These are phyloP conservation scores for Artomyces pyxidatus DNA, from an alignment of 768 basidiomycete genomes.

Conservation along the genomic window DNA sequence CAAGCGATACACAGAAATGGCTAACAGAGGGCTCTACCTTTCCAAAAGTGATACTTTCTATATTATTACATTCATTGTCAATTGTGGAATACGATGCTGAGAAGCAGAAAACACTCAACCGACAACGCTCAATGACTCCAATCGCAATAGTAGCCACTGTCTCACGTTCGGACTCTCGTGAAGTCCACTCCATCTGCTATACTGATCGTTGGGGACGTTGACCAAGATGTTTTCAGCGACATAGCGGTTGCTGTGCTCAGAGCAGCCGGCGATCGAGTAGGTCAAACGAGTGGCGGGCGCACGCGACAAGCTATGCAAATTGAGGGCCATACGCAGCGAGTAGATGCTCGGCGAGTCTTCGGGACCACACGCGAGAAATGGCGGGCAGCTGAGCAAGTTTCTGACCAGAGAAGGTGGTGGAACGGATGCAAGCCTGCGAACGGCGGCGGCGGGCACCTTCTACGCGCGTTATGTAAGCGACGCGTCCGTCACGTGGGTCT, in stretches of 20 bases:
- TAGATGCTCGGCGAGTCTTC: background rate
- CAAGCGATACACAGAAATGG: constrained; percentile 1
- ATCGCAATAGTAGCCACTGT: constrained; percentile 65
- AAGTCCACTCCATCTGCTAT: constrained; percentile 72
- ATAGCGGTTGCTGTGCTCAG: constrained; percentile 68
- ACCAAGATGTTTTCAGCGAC: constrained; percentile 60
- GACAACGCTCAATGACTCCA: constrained; percentile 53
- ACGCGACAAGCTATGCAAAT: background rate
- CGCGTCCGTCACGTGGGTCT: background rate
- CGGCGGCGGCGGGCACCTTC: background rate
- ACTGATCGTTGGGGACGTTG: constrained; percentile 54
- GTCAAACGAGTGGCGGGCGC: constrained; percentile 3
- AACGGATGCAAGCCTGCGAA: background rate
- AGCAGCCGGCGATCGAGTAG: constrained; percentile 41
- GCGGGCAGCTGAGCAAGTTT: constrained; percentile 32
- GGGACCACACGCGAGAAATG: background rate
- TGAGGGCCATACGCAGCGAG: background rate
- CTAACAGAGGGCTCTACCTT: constrained; percentile 42
- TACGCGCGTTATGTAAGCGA: background rate
- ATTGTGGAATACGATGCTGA: background rate
- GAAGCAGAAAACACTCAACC: too few species aligned
- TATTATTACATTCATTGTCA: background rate
- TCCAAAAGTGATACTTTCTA: constrained; percentile 73
- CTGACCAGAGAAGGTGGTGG: constrained; percentile 31
- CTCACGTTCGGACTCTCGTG: constrained; percentile 44